phyloP scores from a whole-genome alignment of 78 protist species.

The Dictyostelium capitatum region DNA sequence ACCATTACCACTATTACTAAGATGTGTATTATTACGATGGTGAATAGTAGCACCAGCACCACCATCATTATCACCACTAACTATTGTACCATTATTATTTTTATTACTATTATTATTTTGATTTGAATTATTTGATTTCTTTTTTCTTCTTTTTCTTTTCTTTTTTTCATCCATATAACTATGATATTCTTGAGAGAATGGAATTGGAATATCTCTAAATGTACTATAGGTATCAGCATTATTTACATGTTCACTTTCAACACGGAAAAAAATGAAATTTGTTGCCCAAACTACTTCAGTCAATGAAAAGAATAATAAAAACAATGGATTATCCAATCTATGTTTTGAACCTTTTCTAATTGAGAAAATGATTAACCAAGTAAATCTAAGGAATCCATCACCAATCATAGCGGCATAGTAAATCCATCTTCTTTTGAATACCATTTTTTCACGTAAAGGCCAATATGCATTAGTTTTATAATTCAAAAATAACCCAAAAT shows the following conservation, averaged over 20 bases:
- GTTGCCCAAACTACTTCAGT: constrained; percentile 74
- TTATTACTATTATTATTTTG: background rate
- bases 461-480: constrained; percentile 17
- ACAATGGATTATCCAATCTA: constrained; percentile 64
- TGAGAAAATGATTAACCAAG: constrained; percentile 55
- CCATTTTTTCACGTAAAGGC: constrained; percentile 57
- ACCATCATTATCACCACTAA: too few species aligned
- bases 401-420: constrained; percentile 36
- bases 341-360: constrained; percentile 46
- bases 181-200: constrained; percentile 50
- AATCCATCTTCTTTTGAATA: constrained; percentile 46
- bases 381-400: constrained; percentile 54
- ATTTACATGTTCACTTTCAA: constrained; percentile 59
- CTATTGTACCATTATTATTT: background rate
- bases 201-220: constrained; percentile 42
- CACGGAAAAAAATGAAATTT: constrained; percentile 67
- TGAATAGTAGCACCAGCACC: too few species aligned
- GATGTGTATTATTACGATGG: too few species aligned
- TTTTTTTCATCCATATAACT: constrained; percentile 5
- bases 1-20: too few species aligned
- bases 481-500: constrained; percentile 60
- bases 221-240: constrained; percentile 26
- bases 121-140: background rate
- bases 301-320: constrained; percentile 62
- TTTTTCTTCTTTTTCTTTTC: background rate